phyloP scores from a whole-genome alignment of 2,329 filamentous ascomycete genomes.

The Colletotrichum sp. region DNA sequence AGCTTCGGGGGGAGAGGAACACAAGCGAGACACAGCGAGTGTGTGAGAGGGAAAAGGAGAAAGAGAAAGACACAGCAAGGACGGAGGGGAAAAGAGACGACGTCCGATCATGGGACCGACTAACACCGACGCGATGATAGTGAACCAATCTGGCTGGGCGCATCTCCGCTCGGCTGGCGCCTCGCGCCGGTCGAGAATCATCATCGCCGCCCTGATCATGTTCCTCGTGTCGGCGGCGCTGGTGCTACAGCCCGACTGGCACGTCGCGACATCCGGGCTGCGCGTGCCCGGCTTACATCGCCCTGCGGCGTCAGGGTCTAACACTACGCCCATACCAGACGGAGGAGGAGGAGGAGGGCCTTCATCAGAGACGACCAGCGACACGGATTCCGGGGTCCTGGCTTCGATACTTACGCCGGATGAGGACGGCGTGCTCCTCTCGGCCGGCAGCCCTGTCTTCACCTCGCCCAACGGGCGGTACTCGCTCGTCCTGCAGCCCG shows the following conservation, averaged over 20 bases:
- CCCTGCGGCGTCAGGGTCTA: not conserved
- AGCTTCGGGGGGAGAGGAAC: not conserved
- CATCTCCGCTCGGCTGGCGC: not conserved
- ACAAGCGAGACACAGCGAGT: not conserved
- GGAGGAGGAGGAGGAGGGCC: not conserved
- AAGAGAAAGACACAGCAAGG: not conserved
- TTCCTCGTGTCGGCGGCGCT: not conserved
- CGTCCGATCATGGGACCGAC: conserved; percentile 1
- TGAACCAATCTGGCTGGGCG: not conserved
- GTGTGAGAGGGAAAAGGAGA: not conserved
- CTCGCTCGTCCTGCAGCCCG: conserved; percentile 8
- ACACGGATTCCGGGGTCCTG: not conserved
- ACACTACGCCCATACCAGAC: not conserved
- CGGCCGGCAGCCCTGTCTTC: not conserved
- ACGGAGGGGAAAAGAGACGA: not conserved
- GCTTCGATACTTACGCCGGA: not conserved
- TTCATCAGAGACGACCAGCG: not conserved
- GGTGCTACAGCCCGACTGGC: conserved; percentile 1
- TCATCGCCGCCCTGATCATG: not conserved
- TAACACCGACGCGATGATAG: not conserved
- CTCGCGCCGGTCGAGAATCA: not conserved
- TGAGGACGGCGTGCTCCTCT: conserved; percentile 4
- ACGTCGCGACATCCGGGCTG: not conserved
- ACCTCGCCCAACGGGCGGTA: conserved; percentile 10
- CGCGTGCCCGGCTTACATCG: not conserved